Percentiles rank a stretch among this genome's conserved stretches.
Evolutionary conservation across 2,329 filamentous ascomycete genomes (phyloP).

Genomic region (Fusarium camptoceras): DNA sequence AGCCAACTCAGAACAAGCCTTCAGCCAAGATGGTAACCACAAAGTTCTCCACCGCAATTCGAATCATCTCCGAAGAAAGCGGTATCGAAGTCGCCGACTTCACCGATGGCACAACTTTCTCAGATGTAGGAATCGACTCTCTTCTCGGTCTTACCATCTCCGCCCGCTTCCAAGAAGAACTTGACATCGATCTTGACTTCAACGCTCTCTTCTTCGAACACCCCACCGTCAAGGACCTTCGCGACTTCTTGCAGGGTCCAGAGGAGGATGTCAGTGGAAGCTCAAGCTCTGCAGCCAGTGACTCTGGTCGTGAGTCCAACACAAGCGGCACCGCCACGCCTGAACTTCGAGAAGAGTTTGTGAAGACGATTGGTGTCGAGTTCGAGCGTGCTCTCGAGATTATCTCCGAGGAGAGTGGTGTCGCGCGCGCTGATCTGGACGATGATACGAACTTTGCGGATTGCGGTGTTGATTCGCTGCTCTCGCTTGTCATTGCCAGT

Average conservation of each 20-base stretch:
- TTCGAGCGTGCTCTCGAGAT: conserved; percentile 36
- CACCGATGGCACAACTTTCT: conserved; percentile 66
- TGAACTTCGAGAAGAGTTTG: conserved; percentile 12
- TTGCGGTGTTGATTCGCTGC: conserved; percentile 70
- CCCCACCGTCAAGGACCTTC: conserved; percentile 66
- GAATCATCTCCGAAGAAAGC: conserved; percentile 39
- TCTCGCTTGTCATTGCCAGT: conserved; percentile 68
- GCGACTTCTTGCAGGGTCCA: conserved; percentile 43
- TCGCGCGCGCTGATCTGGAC: conserved; percentile 65
- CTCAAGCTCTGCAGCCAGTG: conserved; percentile 18
- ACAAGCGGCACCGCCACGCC: conserved; percentile 20
- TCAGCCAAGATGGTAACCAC: neutral
- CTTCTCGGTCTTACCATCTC: conserved; percentile 70
- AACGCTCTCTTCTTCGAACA: conserved; percentile 65
- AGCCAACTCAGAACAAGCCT: neutral
- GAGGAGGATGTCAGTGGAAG: conserved; percentile 20
- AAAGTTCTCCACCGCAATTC: conserved; percentile 14
- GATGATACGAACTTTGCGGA: conserved; percentile 69
- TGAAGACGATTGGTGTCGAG: conserved; percentile 5
- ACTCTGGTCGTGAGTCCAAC: conserved; percentile 8
- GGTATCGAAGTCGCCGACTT: conserved; percentile 55
- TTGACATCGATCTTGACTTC: conserved; percentile 66
- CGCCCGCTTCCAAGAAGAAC: conserved; percentile 67
- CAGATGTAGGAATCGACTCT: conserved; percentile 70
- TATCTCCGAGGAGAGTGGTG: conserved; percentile 64